Base-by-base conservation (phyloP, 257 asterid species). In the Agastache rugosa region DNA sequence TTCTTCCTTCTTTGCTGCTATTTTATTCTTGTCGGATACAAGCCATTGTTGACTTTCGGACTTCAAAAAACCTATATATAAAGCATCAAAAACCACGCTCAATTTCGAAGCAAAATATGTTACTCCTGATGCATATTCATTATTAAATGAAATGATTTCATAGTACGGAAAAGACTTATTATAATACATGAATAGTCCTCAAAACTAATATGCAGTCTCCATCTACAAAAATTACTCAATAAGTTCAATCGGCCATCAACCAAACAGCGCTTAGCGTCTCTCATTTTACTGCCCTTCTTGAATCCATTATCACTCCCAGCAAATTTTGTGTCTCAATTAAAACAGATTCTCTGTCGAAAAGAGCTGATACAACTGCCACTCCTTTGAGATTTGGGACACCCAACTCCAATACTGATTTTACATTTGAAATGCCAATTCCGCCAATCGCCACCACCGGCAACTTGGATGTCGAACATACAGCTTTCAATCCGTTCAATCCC, bases 381-480 rank as follows among this genome's bases (percentile, higher is more conserved):
- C 99, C 98, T 82, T 81, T 72, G 61, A 94, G 83, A 78, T 81
- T 87, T 4, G 88, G 87, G 1, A 76, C 80, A 19, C 84, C 90
- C 17, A 89, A 47, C 68, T 72, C 90, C 96, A 94, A 77, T 39
- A 94, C 96, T n/a, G 82, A 67, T 45, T 51, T 78, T 3, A 77
- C 95, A 74, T 92, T 94, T 16, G 97, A 83, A 37, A 70, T 42
- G 66, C 89, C 97, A 20, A 94, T 88, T 19, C 99, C 99, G 2
- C 99, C 99, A 19, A 94, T 94, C 7, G 90, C 99, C 45, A 94
- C 99, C 61, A 92, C 96, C 14, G 99, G 97, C 80, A 94, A 75
- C 87, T 85, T 89, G 50, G 99, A 92, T 31, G 80, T 77, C 73
- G 79, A 29, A 65, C 97, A 83, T 6, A 90, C 96, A 1, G 78